A percentile compares a stretch with the other conserved stretches of the same genome.
Conservation (phyloP, 2,329 filamentous ascomycete species). For the Zymoseptoria ardabiliae region DNA sequence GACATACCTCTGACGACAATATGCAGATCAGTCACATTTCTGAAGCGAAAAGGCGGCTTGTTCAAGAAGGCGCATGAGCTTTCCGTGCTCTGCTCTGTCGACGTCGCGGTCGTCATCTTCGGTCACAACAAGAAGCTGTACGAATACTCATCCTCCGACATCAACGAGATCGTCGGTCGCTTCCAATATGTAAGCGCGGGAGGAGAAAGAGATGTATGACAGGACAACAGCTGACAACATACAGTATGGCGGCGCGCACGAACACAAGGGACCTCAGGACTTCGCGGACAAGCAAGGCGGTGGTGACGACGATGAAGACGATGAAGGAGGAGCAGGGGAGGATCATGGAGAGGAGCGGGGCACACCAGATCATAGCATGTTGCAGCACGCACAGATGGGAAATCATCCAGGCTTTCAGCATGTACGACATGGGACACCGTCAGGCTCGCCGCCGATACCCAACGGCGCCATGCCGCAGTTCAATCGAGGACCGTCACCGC, state of each 20-base stretch:
- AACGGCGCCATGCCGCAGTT: constrained; percentile 63
- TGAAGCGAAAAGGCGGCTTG: constrained; percentile 95
- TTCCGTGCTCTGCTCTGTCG: constrained; percentile 93
- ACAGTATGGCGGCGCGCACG: constrained; percentile 85
- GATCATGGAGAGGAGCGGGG: constrained; percentile 50
- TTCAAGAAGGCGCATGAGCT: constrained; percentile 99
- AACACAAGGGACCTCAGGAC: constrained; percentile 91
- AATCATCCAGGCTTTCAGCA: constrained; percentile 63
- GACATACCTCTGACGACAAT: neutral
- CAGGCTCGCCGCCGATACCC: constrained; percentile 78
- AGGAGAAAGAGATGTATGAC: constrained; percentile 2
- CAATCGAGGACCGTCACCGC: constrained; percentile 71
- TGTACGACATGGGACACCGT: constrained; percentile 73
- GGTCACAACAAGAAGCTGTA: constrained; percentile 98
- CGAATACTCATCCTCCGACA: constrained; percentile 91
- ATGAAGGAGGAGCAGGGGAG: constrained; percentile 54
- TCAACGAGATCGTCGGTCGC: constrained; percentile 79
- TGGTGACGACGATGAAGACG: constrained; percentile 75
- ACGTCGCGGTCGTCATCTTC: constrained; percentile 97
- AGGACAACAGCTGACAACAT: constrained; percentile 8
- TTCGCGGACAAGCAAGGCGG: constrained; percentile 69
- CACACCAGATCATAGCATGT: constrained; percentile 56
- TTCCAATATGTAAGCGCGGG: constrained; percentile 73
- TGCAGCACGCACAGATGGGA: constrained; percentile 38
- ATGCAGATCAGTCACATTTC: constrained; percentile 55